Percentiles rank a stretch among this genome's conserved stretches.
Evolutionary conservation across 2,329 filamentous ascomycete species (phyloP).

Genomic region (Akanthomyces muscarius): DNA sequence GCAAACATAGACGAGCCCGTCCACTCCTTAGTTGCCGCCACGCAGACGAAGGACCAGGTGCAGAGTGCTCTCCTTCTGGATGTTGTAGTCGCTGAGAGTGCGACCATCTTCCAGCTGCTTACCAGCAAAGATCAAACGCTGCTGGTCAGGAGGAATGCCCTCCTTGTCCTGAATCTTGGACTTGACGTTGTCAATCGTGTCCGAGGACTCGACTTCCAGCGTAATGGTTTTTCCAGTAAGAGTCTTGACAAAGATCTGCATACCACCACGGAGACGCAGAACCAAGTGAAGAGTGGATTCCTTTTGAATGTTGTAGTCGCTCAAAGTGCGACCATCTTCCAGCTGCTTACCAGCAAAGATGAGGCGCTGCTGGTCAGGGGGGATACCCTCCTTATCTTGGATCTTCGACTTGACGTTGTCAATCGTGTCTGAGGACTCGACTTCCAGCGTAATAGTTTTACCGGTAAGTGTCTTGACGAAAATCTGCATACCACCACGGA

Average conservation of each 20-base stretch:
- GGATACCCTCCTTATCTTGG: slow-evolving; percentile 88
- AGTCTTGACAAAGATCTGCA: slow-evolving; percentile 75
- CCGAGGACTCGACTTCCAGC: slow-evolving; percentile 80
- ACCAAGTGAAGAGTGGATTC: slow-evolving; percentile 79
- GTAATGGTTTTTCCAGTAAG: slow-evolving; percentile 95
- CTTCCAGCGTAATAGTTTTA: slow-evolving; percentile 91
- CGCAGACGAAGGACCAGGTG: slow-evolving; percentile 87
- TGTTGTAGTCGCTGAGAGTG: slow-evolving; percentile 89
- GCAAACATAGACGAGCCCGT: neutral
- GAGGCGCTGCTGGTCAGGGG: slow-evolving; percentile 86
- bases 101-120: slow-evolving; percentile 96
- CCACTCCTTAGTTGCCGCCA: slow-evolving; percentile 58
- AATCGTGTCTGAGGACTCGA: slow-evolving; percentile 45
- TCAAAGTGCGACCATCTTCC: slow-evolving; percentile 85
- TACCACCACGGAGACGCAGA: slow-evolving; percentile 76
- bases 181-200: slow-evolving; percentile 97
- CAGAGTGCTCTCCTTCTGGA: slow-evolving; percentile 87
- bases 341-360: slow-evolving; percentile 44
- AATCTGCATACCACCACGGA: slow-evolving; percentile 86
- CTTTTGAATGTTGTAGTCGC: slow-evolving; percentile 97
- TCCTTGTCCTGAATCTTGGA: slow-evolving; percentile 98
- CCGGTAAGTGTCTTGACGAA: slow-evolving; percentile 85
- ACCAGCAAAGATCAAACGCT: slow-evolving; percentile 91
- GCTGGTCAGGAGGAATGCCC: slow-evolving; percentile 92
- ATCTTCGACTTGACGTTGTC: slow-evolving; percentile 96